Evolutionary conservation across 2,329 filamentous ascomycete genomes (phyloP).

Genomic region (Coleophoma cylindrospora): DNA sequence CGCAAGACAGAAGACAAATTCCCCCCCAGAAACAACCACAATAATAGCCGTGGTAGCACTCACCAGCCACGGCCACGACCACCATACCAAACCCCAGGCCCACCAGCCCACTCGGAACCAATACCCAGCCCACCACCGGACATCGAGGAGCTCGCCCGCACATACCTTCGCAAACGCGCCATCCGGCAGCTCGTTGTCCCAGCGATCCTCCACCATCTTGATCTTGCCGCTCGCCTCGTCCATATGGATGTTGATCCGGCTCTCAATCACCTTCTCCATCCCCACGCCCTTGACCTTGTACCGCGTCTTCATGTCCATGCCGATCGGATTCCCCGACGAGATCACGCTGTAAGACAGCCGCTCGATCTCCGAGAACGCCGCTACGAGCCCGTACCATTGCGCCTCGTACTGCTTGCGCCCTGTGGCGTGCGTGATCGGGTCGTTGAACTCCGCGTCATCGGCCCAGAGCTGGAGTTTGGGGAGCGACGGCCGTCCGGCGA

Average conservation of each 20-base stretch:
- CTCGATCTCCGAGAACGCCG: slow-evolving; percentile 52
- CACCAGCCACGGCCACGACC: slow-evolving; percentile 34
- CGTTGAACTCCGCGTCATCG: slow-evolving; percentile 50
- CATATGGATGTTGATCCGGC: slow-evolving; percentile 40
- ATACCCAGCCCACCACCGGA: slow-evolving; percentile 33
- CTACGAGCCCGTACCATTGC: slow-evolving; percentile 53
- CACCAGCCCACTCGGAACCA: slow-evolving; percentile 31
- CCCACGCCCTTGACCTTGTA: slow-evolving; percentile 49
- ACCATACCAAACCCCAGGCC: slow-evolving; percentile 32
- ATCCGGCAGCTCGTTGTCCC: slow-evolving; percentile 48
- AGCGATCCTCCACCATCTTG: slow-evolving; percentile 46
- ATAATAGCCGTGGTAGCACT: slow-evolving; percentile 14
- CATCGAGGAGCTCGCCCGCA: slow-evolving; percentile 27
- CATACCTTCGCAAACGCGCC: slow-evolving; percentile 44
- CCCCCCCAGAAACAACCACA: background rate
- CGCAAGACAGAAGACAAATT: background rate
- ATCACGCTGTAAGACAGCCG: slow-evolving; percentile 48
- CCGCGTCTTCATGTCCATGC: slow-evolving; percentile 46
- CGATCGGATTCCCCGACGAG: slow-evolving; percentile 52
- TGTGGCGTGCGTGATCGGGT: slow-evolving; percentile 51
- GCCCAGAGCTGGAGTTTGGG: slow-evolving; percentile 56
- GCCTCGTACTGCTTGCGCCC: slow-evolving; percentile 46
- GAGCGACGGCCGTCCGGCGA: slow-evolving; percentile 53
- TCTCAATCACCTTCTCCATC: slow-evolving; percentile 44
- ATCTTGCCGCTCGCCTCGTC: slow-evolving; percentile 38